A percentile compares a stretch with the other conserved stretches of the same genome.
phyloP scores from a whole-genome alignment of 768 basidiomycete species.

The Pisolithus microcarpus region DNA sequence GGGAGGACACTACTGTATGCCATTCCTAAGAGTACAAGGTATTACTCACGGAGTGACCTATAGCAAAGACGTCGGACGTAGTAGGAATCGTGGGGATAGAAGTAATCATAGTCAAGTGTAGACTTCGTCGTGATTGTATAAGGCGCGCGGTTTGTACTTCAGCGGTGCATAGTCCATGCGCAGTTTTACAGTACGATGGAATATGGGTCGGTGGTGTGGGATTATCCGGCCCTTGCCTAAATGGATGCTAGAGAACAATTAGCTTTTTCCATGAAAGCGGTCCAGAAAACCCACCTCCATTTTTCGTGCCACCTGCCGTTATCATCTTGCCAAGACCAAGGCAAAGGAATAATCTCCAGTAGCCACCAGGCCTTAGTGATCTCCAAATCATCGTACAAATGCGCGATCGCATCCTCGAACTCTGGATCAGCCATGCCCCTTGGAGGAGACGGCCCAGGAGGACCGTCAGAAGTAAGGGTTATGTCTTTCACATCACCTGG shows the following conservation, averaged over 20 bases:
- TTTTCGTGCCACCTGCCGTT: slow-evolving; percentile 46
- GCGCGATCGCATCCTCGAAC: slow-evolving; percentile 34
- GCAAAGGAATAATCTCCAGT: slow-evolving; percentile 57
- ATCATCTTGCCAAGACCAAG: slow-evolving; percentile 49
- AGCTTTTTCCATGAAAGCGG: neutral
- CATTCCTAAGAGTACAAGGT: no score
- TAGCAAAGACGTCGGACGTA: no score
- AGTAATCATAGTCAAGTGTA: slow-evolving; percentile 31
- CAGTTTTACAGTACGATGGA: slow-evolving; percentile 58
- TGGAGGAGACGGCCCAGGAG: neutral
- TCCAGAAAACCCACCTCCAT: slow-evolving; percentile 42
- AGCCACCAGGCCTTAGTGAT: slow-evolving; percentile 53
- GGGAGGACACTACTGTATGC: no score
- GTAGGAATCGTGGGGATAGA: neutral
- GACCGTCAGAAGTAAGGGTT: neutral
- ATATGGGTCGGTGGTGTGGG: slow-evolving; percentile 38
- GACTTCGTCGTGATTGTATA: slow-evolving; percentile 37
- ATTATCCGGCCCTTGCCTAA: slow-evolving; percentile 53
- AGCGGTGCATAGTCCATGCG: slow-evolving; percentile 41
- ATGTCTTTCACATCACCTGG: neutral
- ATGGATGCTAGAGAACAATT: slow-evolving; percentile 27
- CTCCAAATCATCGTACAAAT: slow-evolving; percentile 47
- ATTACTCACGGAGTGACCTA: no score
- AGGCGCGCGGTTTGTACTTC: slow-evolving; percentile 54
- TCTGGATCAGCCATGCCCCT: slow-evolving; percentile 7